Evolutionary conservation across 176 grass and related monocot genomes (phyloP), one percentile per base, ranked within the genome.

Genomic region (Cymbopogon citratus): DNA sequence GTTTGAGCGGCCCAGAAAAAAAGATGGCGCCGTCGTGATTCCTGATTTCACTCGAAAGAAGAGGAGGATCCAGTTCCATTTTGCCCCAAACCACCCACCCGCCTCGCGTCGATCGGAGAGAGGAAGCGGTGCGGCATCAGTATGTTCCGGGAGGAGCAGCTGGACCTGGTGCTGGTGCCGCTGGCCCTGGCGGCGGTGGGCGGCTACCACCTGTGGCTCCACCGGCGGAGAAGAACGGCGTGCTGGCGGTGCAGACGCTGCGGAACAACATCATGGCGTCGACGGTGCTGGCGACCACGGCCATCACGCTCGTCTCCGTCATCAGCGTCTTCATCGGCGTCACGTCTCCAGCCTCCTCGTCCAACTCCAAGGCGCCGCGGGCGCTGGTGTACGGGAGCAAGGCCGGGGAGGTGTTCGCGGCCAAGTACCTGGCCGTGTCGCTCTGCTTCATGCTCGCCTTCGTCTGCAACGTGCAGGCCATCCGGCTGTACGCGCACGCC

Each of bases 251-350:
- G 69, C 87, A 97, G 69, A 97, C 85, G 19, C 80, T 94, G 74
- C 83, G 92, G 49, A 97, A 97, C 87, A 94, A 92, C 85, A 94
- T 94, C 78, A 97, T 92, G 94, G 94, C 94, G 63, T 94, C 94
- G 16, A 94, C 92, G 18, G 89, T 97, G 33, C 90, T 97, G 63
- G 90, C 89, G 5, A 92, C 90, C 12, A 94, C 83, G 62, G 89
- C 92, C 68, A 92, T 94, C 89, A 94, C 77, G n/a, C 85, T 97
- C 46, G 85, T 83, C 14, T 97, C 92, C 65, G 31, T 94, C 69
- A 87, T 97, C 80, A 80, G 85, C 69, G 75, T 94, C 83, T 90
- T 94, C 73, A 80, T 97, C 80, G 91, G 89, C 60, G 80, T 74
- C n/a, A 87, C 83, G 15, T 66, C 80, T 0, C 71, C 71, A 15